A percentile compares a stretch with the other conserved stretches of the same genome.
phyloP scores from a whole-genome alignment of 2,329 filamentous ascomycete species.

The Aspergillus persii region DNA sequence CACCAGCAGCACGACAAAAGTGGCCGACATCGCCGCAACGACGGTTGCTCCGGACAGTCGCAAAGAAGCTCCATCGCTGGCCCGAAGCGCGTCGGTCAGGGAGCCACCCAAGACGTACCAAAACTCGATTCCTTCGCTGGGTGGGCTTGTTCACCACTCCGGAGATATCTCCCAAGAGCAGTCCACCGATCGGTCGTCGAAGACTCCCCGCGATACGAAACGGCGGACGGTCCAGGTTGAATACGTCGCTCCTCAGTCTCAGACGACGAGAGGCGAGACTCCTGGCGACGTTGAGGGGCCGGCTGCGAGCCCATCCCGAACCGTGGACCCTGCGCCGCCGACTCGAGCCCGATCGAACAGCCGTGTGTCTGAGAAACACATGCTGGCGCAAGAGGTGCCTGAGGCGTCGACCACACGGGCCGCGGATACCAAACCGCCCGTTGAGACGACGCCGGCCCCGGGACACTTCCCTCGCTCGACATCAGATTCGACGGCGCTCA shows the following conservation, averaged over 20 bases:
- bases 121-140: slow-evolving; percentile 47
- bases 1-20: slow-evolving; percentile 88
- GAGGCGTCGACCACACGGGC: slow-evolving; percentile 6
- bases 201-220: slow-evolving; percentile 75
- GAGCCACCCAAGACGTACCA: slow-evolving; percentile 70
- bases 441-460: slow-evolving; percentile 39
- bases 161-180: slow-evolving; percentile 69
- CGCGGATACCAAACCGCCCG: slow-evolving; percentile 16
- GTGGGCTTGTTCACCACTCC: slow-evolving; percentile 69
- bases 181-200: slow-evolving; percentile 62
- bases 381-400: slow-evolving; percentile 4
- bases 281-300: slow-evolving; percentile 9
- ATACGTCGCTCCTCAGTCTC: slow-evolving; percentile 87
- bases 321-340: slow-evolving; percentile 40
- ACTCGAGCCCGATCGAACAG: slow-evolving; percentile 34
- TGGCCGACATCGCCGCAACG: slow-evolving; percentile 78
- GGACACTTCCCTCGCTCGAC: slow-evolving; percentile 53
- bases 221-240: slow-evolving; percentile 94
- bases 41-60: slow-evolving; percentile 52
- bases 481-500: slow-evolving; percentile 58
- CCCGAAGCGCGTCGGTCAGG: slow-evolving; percentile 88
- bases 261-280: slow-evolving; percentile 70
- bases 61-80: slow-evolving; percentile 51
- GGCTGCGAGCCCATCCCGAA: slow-evolving; percentile 17
- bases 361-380: slow-evolving; percentile 9